Base-by-base conservation (phyloP, 768 basidiomycete species). In the Mycena galopus region DNA sequence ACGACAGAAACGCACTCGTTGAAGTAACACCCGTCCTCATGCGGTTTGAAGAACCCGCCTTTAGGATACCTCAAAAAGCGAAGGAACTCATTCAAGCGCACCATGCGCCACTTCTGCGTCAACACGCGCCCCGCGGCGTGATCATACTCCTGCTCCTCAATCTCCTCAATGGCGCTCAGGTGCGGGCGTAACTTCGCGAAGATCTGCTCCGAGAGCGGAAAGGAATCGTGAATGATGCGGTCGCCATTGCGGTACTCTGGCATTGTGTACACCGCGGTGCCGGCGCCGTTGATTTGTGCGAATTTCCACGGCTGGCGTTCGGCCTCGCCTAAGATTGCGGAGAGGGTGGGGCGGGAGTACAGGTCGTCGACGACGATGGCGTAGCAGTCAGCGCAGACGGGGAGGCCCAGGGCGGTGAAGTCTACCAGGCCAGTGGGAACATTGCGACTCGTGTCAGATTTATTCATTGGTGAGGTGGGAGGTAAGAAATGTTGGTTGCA, bases 91-190 rank as follows among this genome's bases (percentile, higher is more conserved):
- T 76, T 76, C 17, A 76, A n/a, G 16, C 72, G 61, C 27, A 71
- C 69, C 72, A 76, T 73, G 27, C 69, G 58, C 75, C 75, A 76
- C 39, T 73, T 74, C 59, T 76, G 72, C 30, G 50, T 29, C 21
- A 57, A 66, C 2, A 68, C 16, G 10, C 61, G 56, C 12, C 25
- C 19, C 2, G 19, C 14, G 19, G 0, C 16, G 27, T 17, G 23
- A 1, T 2, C 16, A 23, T 67, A 66, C 19, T 16, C 17, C n/a
- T 9, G n/a, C 70, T 71, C 47, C 35, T 75, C 70, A 11, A 75
- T 12, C 67, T 72, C 39, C 37, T 75, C 71, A 16, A 75, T 69
- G 25, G 61, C 74, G 51, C 65, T 37, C 33, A 75, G 44, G 35
- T 72, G 71, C 23, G 74, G 74, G 0, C 70, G 67, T 3, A 75